Evolutionary conservation across 257 asterid genomes (phyloP).

Genomic region (Echites panduratus): DNA sequence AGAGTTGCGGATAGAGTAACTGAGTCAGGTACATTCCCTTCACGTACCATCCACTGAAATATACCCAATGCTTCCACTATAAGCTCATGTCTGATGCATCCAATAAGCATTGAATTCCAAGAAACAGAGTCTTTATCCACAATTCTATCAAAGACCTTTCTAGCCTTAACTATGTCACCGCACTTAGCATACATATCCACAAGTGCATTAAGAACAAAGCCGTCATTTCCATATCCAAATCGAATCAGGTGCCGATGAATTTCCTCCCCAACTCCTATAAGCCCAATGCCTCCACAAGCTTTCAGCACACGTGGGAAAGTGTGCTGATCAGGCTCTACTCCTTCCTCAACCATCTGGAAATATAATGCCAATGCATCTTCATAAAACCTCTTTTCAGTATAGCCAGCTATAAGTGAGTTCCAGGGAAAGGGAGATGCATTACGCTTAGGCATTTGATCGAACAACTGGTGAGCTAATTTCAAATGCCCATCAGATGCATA

Average conservation of each 20-base stretch:
- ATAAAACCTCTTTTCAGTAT: constrained; percentile 47
- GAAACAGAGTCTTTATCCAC: constrained; percentile 52
- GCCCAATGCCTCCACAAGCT: constrained; percentile 77
- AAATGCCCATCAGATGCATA: constrained; percentile 46
- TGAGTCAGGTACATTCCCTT: constrained; percentile 47
- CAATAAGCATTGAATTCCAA: constrained; percentile 77
- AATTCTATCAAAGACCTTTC: constrained; percentile 47
- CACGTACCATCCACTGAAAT: constrained; percentile 38
- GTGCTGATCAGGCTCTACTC: constrained; percentile 64
- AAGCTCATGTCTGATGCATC: constrained; percentile 59
- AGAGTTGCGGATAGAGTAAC: constrained; percentile 56
- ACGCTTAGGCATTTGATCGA: constrained; percentile 68
- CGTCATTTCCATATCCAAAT: constrained; percentile 42
- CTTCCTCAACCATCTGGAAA: constrained; percentile 91
- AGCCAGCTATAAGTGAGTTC: constrained; percentile 82
- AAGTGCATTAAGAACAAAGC: constrained; percentile 55
- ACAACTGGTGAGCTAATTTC: constrained; percentile 68
- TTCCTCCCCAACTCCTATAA: constrained; percentile 63
- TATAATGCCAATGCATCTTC: constrained; percentile 84
- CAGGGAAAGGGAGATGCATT: constrained; percentile 60
- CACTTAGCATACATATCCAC: constrained; percentile 81
- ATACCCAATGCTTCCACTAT: constrained; percentile 34
- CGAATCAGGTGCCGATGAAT: constrained; percentile 70
- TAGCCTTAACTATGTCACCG: constrained; percentile 65
- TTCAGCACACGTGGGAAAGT: constrained; percentile 82